Evolutionary conservation across 768 basidiomycete species (phyloP), one percentile per base, ranked within the genome.

Genomic region (Trametes elegans): DNA sequence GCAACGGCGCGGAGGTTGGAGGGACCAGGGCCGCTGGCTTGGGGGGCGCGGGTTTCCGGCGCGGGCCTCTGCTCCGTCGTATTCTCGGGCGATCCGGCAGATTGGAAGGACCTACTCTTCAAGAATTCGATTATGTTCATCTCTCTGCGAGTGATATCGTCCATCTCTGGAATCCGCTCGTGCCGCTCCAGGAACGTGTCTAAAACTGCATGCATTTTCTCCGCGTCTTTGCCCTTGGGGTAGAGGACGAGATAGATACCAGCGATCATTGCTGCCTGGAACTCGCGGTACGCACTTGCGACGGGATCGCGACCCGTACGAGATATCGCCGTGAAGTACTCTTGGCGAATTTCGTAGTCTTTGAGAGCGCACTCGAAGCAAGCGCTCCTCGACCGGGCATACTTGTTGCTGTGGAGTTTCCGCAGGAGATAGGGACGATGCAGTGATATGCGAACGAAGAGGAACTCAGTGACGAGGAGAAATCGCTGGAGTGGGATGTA

Each of bases 311-410:
- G 80, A 13, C 80, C 81, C 64, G 87, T 87, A 62, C 79, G 80
- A 0, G 84, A 76, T 53, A 83, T 76, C 23, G 74, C 71, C 54
- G 83, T 77, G 55, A 84, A 76, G 66, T 90, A 91, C 3, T 77
- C 79, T 55, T 82, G 79, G 45, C 90, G 83, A 57, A 93, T 83
- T 61, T 85, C 78, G 66, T 89, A 94, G 68, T 96, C 93, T 65
- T 84, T 86, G 62, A 91, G 82, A 4, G 93, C 91, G 11, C 90
- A 91, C 58, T 96, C 91, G 64, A 96, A 95, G 68, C 93, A 97
- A 13, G 93, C 94, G 50, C 74, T 76, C 34, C 93, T 76, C 8
- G 94, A 96, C 27, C 86, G 84, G 35, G 81, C 73, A 71, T 90
- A 95, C 18, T 89, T 87, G 64, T 91, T 89, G 35, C 87, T 87